Percentiles rank a stretch among this genome's conserved stretches.
phyloP scores from a whole-genome alignment of 805 yeast genomes.

The Teunomyces lycoperdinae region DNA sequence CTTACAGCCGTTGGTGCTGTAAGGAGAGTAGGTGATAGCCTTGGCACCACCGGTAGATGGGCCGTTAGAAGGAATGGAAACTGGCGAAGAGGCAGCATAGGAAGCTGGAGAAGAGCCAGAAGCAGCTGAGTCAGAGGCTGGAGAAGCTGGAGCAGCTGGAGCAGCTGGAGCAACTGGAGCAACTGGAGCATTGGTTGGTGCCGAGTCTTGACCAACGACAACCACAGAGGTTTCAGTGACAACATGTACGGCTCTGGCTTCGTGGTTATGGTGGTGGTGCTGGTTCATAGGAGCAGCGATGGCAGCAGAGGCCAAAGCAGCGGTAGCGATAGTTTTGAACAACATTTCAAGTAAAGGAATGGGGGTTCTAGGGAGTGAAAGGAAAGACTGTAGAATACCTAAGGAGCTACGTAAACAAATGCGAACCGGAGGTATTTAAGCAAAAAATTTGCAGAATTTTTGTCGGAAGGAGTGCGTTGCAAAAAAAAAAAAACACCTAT shows the following conservation, averaged over 20 bases:
- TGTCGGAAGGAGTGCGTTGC: conserved; percentile 3
- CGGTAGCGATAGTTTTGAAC: conserved; percentile 36
- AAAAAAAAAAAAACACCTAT: conserved; percentile 5
- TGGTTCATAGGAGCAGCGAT: conserved; percentile 48
- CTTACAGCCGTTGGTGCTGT: conserved; percentile 72
- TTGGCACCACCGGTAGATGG: conserved; percentile 37
- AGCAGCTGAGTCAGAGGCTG: conserved; percentile 6
- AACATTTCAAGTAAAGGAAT: conserved; percentile 8
- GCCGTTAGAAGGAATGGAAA: no score
- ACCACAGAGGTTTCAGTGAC: conserved; percentile 50
- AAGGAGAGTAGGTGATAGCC: conserved; percentile 84
- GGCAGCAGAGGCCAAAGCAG: conserved; percentile 49
- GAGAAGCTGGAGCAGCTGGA: conserved; percentile 4
- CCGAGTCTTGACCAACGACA: conserved; percentile 35
- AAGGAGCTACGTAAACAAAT: conserved; percentile 2
- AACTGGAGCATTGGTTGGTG: conserved; percentile 16
- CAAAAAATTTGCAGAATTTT: conserved; percentile 1
- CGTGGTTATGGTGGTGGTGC: conserved; percentile 56
- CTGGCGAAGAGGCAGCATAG: no score
- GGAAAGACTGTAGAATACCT: conserved; percentile 32
- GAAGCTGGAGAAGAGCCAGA: conserved; percentile 5
- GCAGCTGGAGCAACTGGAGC: conserved; percentile 5
- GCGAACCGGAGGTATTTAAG: conserved; percentile 1
- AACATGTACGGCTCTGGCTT: conserved; percentile 54
- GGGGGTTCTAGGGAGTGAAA: conserved; percentile 23